Evolutionary conservation across 2,329 filamentous ascomycete species (phyloP), one percentile per base, ranked within the genome.

Genomic region (Fusarium fracticaudum): DNA sequence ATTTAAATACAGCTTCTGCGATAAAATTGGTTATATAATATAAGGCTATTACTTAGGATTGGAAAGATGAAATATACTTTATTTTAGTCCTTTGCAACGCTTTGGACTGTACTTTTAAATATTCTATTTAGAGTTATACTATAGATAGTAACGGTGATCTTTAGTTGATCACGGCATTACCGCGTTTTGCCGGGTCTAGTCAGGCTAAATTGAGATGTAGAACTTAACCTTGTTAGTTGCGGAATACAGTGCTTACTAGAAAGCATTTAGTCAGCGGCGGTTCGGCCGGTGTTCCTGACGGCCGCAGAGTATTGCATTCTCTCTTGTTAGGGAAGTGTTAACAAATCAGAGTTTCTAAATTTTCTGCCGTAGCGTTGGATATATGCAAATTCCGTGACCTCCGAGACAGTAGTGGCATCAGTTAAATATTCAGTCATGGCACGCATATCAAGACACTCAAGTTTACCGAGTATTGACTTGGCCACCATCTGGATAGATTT

Each of bases 391-490:
- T 1, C 40, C 22, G 40, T 1, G 2, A 1, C 22, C 5, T 43
- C 22, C 40, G 14, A n/a, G 3, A 17, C 8, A n/a, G 1, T 17
- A 0, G 40, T 43, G 0, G 22, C 14, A 0, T 43, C 22, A 7
- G 8, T 15, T 11, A 17, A 11, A 24, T 43, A 17, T 5, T n/a
- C 9, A 17, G 22, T 15, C 0, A 10, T 17, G 0, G 7, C 38
- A 14, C 33, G 0, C 1, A 35, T 35, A 1, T 35, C 0, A 5
- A 26, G 26, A 26, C 4, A 26, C 26, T 26, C 26, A 5, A 26
- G 26, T 26, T 26, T 26, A 26, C 24, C 24, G 24, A 26, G 24
- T 26, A 26, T 26, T 26, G 4, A 41, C 40, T 41, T 3, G 20
- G 40, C 40, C 40, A 8, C 1, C 1, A 18, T 8, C 10, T 1